Conservation (phyloP, 2,329 filamentous ascomycete genomes). For the Thermomyces lanuginosus region DNA sequence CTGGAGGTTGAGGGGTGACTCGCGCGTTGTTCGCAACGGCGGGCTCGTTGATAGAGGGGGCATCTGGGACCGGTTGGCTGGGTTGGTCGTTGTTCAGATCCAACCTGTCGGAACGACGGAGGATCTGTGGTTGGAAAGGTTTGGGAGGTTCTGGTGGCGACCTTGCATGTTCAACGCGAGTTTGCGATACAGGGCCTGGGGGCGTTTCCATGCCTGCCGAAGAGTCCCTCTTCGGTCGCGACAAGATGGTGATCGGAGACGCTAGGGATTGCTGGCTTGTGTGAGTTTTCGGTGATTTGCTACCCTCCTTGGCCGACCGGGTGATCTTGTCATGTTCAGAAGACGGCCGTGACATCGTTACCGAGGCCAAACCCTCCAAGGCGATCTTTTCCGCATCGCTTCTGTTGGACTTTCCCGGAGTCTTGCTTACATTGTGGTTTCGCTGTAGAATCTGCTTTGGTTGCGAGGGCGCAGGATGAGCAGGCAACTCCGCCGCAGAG, state of each 20-base stretch:
- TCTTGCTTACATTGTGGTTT: constrained; percentile 7
- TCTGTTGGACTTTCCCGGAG: constrained; percentile 7
- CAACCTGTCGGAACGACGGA: constrained; percentile 33
- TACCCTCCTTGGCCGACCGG: constrained; percentile 14
- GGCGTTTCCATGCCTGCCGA: constrained; percentile 7
- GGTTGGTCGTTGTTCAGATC: constrained; percentile 17
- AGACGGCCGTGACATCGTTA: constrained; percentile 24
- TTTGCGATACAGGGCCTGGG: constrained; percentile 7
- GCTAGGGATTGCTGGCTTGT: constrained; percentile 11
- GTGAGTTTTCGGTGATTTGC: constrained; percentile 11
- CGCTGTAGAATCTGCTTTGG: constrained; percentile 21
- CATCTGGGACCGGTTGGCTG: constrained; percentile 12
- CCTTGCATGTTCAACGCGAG: constrained; percentile 9
- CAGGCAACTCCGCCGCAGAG: constrained; percentile 31
- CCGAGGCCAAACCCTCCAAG: constrained; percentile 16
- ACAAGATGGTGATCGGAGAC: constrained; percentile 23
- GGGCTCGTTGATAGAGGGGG: constrained; percentile 10
- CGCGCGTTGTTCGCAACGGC: constrained; percentile 5
- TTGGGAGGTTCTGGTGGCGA: constrained; percentile 21
- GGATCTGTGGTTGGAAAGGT: constrained; percentile 37
- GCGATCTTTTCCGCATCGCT: constrained; percentile 7
- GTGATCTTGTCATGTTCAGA: constrained; percentile 22
- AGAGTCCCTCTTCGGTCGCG: constrained; percentile 19
- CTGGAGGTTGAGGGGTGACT: constrained; percentile 8
- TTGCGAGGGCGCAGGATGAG: constrained; percentile 23